phyloP scores from a whole-genome alignment of 2,329 filamentous ascomycete species.

The Pezicula radicicola region DNA sequence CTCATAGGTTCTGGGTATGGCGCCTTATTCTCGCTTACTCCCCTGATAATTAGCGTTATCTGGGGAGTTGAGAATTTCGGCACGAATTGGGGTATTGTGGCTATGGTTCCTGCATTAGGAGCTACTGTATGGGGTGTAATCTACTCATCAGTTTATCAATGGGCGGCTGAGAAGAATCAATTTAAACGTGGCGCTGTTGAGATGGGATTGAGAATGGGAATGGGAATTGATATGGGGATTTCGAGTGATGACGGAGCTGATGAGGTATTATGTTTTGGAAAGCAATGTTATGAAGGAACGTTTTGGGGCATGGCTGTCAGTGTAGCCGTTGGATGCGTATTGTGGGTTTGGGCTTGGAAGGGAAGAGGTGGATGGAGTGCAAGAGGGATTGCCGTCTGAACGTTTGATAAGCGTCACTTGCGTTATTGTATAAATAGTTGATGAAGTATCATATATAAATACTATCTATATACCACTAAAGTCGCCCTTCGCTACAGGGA shows the following conservation, averaged over 20 bases:
- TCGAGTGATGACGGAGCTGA: constrained; percentile 29
- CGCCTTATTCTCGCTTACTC: constrained; percentile 82
- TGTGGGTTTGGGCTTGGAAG: constrained; percentile 77
- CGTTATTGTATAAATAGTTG: neutral
- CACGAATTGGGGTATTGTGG: constrained; percentile 95
- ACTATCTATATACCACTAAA: too few relatives aligned
- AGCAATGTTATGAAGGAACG: constrained; percentile 72
- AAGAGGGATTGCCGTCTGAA: constrained; percentile 67
- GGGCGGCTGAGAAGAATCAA: constrained; percentile 48
- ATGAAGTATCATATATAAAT: too few relatives aligned
- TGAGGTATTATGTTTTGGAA: constrained; percentile 74
- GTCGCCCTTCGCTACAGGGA: too few relatives aligned
- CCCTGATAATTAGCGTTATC: constrained; percentile 92
- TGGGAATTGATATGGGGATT: too few relatives aligned
- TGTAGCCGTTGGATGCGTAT: constrained; percentile 71
- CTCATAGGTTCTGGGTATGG: constrained; percentile 90
- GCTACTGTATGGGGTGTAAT: constrained; percentile 87
- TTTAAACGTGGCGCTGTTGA: constrained; percentile 32
- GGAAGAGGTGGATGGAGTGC: constrained; percentile 72
- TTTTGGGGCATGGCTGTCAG: constrained; percentile 86
- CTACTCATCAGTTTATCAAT: constrained; percentile 81
- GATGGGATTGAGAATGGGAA: constrained; percentile 10
- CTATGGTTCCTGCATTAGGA: constrained; percentile 84
- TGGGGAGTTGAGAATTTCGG: constrained; percentile 99
- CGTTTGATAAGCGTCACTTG: neutral